These are phyloP conservation scores for Colletotrichum abscissum DNA, from an alignment of 2,329 filamentous ascomycete species.

Conservation along the genomic window DNA sequence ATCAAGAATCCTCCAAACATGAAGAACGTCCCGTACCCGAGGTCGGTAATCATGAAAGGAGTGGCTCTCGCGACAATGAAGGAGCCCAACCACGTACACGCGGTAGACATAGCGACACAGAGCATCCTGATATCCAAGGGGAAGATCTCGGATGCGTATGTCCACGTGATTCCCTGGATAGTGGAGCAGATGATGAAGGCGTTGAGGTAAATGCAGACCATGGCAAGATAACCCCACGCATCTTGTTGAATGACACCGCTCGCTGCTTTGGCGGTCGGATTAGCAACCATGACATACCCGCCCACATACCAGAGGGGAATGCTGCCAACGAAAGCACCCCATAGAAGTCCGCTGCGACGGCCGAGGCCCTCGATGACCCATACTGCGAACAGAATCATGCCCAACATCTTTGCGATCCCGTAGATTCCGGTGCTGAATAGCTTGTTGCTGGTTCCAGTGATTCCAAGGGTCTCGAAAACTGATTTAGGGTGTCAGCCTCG, in stretches of 20 bases:
- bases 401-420: conserved; percentile 50
- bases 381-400: conserved; percentile 53
- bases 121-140: conserved; percentile 50
- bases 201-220: conserved; percentile 60
- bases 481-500: conserved; percentile 12
- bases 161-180: conserved; percentile 56
- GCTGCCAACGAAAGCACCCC: conserved; percentile 51
- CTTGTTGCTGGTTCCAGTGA: conserved; percentile 45
- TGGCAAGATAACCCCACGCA: conserved; percentile 56
- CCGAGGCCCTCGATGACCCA: conserved; percentile 60
- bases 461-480: conserved; percentile 51
- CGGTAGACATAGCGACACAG: conserved; percentile 47
- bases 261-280: conserved; percentile 52
- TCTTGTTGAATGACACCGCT: conserved; percentile 55
- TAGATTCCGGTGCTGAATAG: conserved; percentile 55
- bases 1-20: conserved; percentile 62
- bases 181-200: conserved; percentile 49
- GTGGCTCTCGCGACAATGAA: conserved; percentile 53
- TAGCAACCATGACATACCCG: conserved; percentile 46
- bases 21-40: conserved; percentile 63
- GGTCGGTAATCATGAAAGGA: conserved; percentile 53
- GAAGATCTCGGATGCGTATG: conserved; percentile 61
- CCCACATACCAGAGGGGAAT: conserved; percentile 55
- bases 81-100: conserved; percentile 51
- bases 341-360: conserved; percentile 59